Conservation (phyloP, 1,284 basidiomycete genomes). For the Fomes fomentarius region DNA sequence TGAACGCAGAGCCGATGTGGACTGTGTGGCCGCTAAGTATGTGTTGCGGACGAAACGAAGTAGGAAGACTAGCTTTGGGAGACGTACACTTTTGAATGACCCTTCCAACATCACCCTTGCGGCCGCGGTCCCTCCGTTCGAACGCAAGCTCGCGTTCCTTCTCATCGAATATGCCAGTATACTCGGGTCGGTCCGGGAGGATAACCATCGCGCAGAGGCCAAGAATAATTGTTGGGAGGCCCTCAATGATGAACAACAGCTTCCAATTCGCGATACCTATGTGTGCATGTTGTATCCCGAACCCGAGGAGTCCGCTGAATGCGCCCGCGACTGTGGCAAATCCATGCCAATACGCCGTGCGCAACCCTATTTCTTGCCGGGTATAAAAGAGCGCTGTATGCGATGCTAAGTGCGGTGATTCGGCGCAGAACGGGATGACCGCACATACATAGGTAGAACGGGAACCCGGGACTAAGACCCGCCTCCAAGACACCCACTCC, state of each 20-base stretch:
- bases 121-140: slow-evolving; percentile 73
- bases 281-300: slow-evolving; percentile 65
- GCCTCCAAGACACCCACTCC: slow-evolving; percentile 74
- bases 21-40: too few species aligned
- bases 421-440: too few species aligned
- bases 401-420: too few species aligned
- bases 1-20: slow-evolving; percentile 66
- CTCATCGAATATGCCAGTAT: slow-evolving; percentile 69
- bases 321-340: slow-evolving; percentile 81
- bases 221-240: slow-evolving; percentile 68
- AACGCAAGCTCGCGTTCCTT: slow-evolving; percentile 75
- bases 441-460: slow-evolving; percentile 70
- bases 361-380: slow-evolving; percentile 68
- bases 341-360: slow-evolving; percentile 79
- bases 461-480: slow-evolving; percentile 73
- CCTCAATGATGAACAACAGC: slow-evolving; percentile 80
- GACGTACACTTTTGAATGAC: slow-evolving; percentile 65
- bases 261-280: slow-evolving; percentile 60
- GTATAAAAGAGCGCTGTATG: too few species aligned
- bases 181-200: slow-evolving; percentile 81
- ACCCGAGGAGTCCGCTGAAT: slow-evolving; percentile 78
- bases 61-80: too few species aligned
- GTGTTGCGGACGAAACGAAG: too few species aligned
- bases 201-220: slow-evolving; percentile 67
- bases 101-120: slow-evolving; percentile 65